Conservation (phyloP, 2,329 filamentous ascomycete genomes). For the Fusarium nodosum region DNA sequence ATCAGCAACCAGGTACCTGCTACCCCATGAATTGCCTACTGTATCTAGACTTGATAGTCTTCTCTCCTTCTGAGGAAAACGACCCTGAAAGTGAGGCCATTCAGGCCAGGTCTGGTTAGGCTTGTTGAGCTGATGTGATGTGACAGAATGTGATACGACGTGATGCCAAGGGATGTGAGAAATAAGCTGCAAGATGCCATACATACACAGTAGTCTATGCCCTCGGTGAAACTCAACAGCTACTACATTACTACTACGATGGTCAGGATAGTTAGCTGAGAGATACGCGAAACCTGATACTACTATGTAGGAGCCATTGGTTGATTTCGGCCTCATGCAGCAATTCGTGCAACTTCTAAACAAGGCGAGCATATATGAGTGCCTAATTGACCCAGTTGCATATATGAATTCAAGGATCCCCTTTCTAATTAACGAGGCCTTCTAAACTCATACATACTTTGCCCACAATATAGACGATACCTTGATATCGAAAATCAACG, state of each 20-base stretch:
- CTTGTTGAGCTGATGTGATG: slow-evolving; percentile 24
- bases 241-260: neutral
- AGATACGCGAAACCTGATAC: slow-evolving; percentile 19
- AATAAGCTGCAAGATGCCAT: slow-evolving; percentile 25
- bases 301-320: slow-evolving; percentile 8
- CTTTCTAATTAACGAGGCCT: slow-evolving; percentile 32
- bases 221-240: slow-evolving; percentile 18
- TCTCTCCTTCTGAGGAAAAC: neutral
- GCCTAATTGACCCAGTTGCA: slow-evolving; percentile 36
- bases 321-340: slow-evolving; percentile 40
- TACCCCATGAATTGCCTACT: slow-evolving; percentile 10
- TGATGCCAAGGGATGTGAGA: slow-evolving; percentile 27
- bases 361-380: slow-evolving; percentile 22
- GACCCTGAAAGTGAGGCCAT: slow-evolving; percentile 7
- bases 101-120: neutral
- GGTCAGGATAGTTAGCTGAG: slow-evolving; percentile 3
- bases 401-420: slow-evolving; percentile 33
- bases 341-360: slow-evolving; percentile 15
- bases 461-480: slow-evolving; percentile 28
- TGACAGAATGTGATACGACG: slow-evolving; percentile 24
- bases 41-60: slow-evolving; percentile 15
- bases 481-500: slow-evolving; percentile 21
- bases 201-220: slow-evolving; percentile 6
- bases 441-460: slow-evolving; percentile 41
- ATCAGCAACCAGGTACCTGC: slow-evolving; percentile 25